phyloP scores from a whole-genome alignment of 2,329 filamentous ascomycete species.

The Phoma sp. region DNA sequence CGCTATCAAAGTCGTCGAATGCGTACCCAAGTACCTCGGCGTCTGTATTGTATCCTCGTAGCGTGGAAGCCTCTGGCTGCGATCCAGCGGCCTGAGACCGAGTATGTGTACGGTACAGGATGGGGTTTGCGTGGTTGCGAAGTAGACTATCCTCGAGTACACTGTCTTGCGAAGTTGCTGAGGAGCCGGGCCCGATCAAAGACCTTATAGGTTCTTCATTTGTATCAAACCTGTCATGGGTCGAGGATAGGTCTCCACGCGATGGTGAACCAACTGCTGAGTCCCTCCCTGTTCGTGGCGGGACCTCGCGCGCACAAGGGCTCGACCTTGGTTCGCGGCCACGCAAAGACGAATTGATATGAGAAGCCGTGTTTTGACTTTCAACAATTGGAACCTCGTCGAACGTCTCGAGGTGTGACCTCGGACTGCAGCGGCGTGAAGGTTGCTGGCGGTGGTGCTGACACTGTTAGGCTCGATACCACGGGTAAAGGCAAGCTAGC shows the following conservation, averaged over 20 bases:
- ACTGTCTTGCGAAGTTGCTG: slow-evolving; percentile 19
- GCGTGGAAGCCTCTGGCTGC: background rate
- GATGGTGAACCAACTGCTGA: slow-evolving; percentile 15
- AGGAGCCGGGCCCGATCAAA: slow-evolving; percentile 13
- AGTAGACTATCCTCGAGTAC: slow-evolving; percentile 10
- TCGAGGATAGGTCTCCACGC: slow-evolving; percentile 1
- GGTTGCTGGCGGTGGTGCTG: slow-evolving; percentile 17
- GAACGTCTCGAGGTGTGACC: background rate
- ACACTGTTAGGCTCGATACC: slow-evolving; percentile 5
- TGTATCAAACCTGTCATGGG: background rate
- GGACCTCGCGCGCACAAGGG: background rate
- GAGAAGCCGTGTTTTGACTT: background rate
- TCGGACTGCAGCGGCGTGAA: slow-evolving; percentile 8
- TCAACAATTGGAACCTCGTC: background rate
- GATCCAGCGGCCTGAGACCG: background rate
- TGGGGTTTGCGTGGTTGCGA: background rate
- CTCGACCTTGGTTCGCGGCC: background rate
- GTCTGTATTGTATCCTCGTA: background rate
- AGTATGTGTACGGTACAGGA: background rate
- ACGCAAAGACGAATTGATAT: background rate
- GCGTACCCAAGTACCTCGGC: background rate
- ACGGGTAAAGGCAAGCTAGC: background rate
- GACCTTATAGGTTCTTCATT: background rate
- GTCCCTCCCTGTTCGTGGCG: slow-evolving; percentile 4
- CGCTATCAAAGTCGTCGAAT: background rate